Base-by-base conservation (phyloP, 2,329 filamentous ascomycete species). In the Pseudopyricularia javanii region DNA sequence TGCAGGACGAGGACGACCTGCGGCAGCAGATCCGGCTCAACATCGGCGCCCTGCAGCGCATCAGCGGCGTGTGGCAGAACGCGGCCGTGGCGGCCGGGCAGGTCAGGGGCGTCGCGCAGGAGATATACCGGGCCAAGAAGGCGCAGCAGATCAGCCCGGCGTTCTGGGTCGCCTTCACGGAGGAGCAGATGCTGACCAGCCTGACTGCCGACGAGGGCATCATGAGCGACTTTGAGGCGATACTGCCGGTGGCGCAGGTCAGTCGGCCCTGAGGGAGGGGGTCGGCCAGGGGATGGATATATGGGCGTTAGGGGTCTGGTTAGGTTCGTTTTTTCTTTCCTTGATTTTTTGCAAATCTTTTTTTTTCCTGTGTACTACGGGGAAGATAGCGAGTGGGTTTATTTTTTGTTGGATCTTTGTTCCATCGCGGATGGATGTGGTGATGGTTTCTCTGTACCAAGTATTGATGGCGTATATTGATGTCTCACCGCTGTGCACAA, bases 21-120 rank as follows among this genome's bases (percentile, higher is more conserved):
- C 85, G 83, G 57, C 86, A 89, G 67, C 83, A 81, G 59, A 85
- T 95, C 52, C 80, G 85, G 1, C 77, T 95, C 14, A 90, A 89
- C 56, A 88, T 86, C 54, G 87, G 85, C 15, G 85, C 86, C 0
- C 74, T 93, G 40, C 83, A 84, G 60, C 75, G 80, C 37, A 72
- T 91, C 7, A 81, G 80, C 40, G 70, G 72, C 15, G 82, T 87
- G 3, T 93, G 88, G 88, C 78, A 79, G 34, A 82, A 89, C 33
- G 86, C 88, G 1, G 75, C 73, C 47, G 78, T 76, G 12, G 86
- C 88, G 2, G 77, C 85, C 55, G 76, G 75, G 4, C 87, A 93
- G 65, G 84, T 95, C 15, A 83, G 83, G 59, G 80, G 80, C 8
- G 86, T 93, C 17, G 87, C 88, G n/a, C 80, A 86, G 61, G 85